phyloP scores from a whole-genome alignment of 106 monocot species.

The Acorus gramineus region DNA sequence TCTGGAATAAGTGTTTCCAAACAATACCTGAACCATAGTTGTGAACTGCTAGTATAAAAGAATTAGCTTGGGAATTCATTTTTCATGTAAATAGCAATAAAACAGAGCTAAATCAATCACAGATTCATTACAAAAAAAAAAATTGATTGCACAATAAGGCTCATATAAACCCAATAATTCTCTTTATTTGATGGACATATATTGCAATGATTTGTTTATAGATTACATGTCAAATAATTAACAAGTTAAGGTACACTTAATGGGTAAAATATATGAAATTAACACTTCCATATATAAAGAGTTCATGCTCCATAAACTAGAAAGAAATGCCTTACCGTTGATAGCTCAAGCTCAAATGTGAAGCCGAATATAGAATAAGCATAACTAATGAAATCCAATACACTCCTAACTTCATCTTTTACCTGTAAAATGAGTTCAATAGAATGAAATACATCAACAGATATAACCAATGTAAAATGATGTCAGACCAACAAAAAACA shows the following conservation, averaged over 20 bases:
- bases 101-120: too few species aligned
- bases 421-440: slow-evolving; percentile 33
- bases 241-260: neutral
- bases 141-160: too few species aligned
- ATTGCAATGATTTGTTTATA: too few species aligned
- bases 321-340: slow-evolving; percentile 46
- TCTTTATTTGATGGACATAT: too few species aligned
- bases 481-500: neutral
- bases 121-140: too few species aligned
- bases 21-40: too few species aligned
- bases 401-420: slow-evolving; percentile 77
- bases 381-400: slow-evolving; percentile 75
- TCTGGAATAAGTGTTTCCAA: too few species aligned
- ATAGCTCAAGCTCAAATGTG: slow-evolving; percentile 89
- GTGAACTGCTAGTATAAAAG: too few species aligned
- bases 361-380: slow-evolving; percentile 82
- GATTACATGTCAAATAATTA: neutral
- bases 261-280: neutral
- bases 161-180: too few species aligned
- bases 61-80: too few species aligned
- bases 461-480: slow-evolving; percentile 2
- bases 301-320: too few species aligned
- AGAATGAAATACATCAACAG: neutral
- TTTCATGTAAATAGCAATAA: too few species aligned
- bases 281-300: neutral